These are phyloP conservation scores for Apiospora kogelbergensis DNA, from an alignment of 2,329 filamentous ascomycete species.

Conservation along the genomic window DNA sequence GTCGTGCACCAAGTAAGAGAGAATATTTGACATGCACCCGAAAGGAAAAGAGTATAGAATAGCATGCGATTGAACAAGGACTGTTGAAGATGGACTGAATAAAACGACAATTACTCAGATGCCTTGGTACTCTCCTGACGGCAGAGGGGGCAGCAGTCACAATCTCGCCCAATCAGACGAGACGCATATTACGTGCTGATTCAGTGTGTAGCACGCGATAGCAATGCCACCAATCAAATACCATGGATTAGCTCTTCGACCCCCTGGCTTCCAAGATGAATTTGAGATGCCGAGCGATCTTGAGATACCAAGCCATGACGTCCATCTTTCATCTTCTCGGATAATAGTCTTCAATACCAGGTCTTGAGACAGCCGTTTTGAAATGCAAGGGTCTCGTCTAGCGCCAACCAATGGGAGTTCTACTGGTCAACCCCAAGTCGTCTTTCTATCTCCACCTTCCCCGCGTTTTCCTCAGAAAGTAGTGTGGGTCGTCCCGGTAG, in stretches of 20 bases:
- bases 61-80: too few relatives aligned
- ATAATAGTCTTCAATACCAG: not conserved
- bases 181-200: not conserved
- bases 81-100: too few relatives aligned
- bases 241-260: not conserved
- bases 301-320: too few relatives aligned
- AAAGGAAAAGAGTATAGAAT: too few relatives aligned
- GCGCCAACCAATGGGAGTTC: not conserved
- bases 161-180: not conserved
- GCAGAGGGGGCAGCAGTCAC: not conserved
- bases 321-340: not conserved
- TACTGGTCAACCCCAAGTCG: not conserved
- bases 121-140: not conserved
- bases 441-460: not conserved
- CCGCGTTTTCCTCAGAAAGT: not conserved
- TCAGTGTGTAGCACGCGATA: not conserved
- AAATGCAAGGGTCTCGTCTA: not conserved
- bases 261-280: not conserved
- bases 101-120: not conserved
- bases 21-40: too few relatives aligned
- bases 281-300: not conserved
- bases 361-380: not conserved
- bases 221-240: not conserved
- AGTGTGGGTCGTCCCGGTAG: too few relatives aligned
- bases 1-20: slow-evolving; percentile 24